A percentile compares a stretch with the other conserved stretches of the same genome.
These are phyloP conservation scores for Leucosporidium yakuticum DNA, from an alignment of 768 basidiomycete genomes.

Conservation along the genomic window DNA sequence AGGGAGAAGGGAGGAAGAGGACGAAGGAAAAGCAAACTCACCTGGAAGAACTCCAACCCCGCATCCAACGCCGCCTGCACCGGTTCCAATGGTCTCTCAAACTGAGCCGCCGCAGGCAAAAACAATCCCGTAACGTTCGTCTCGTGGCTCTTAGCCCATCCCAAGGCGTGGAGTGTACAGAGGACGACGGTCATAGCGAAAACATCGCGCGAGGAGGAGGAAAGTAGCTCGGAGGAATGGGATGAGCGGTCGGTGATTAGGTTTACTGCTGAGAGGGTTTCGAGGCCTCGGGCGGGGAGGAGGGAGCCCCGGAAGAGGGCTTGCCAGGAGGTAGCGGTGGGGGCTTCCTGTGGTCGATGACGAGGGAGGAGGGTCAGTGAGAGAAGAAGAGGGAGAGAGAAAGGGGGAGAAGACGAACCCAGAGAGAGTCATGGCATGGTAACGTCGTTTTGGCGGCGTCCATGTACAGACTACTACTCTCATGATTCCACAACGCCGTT, in stretches of 20 bases:
- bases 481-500: slow-evolving; percentile 25
- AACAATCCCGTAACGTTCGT: slow-evolving; percentile 14
- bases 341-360: slow-evolving; percentile 16
- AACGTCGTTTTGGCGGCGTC: slow-evolving; percentile 27
- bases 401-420: slow-evolving; percentile 8
- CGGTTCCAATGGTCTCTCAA: not conserved
- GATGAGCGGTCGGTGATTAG: slow-evolving; percentile 1
- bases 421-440: slow-evolving; percentile 25
- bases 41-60: slow-evolving; percentile 26
- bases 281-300: slow-evolving; percentile 14
- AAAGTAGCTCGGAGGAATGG: not conserved
- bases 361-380: too few species aligned
- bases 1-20: not conserved
- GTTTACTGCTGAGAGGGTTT: slow-evolving; percentile 15
- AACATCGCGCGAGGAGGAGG: slow-evolving; percentile 11
- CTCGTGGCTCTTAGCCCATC: slow-evolving; percentile 12
- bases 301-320: slow-evolving; percentile 8
- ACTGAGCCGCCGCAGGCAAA: not conserved
- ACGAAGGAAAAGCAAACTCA: not conserved
- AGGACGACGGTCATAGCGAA: slow-evolving; percentile 29
- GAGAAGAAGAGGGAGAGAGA: not conserved
- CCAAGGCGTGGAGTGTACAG: slow-evolving; percentile 16
- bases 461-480: slow-evolving; percentile 19
- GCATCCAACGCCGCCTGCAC: slow-evolving; percentile 7
- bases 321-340: slow-evolving; percentile 15